phyloP scores from a whole-genome alignment of 805 yeast genomes.

The Wickerhamiella australiensis region DNA sequence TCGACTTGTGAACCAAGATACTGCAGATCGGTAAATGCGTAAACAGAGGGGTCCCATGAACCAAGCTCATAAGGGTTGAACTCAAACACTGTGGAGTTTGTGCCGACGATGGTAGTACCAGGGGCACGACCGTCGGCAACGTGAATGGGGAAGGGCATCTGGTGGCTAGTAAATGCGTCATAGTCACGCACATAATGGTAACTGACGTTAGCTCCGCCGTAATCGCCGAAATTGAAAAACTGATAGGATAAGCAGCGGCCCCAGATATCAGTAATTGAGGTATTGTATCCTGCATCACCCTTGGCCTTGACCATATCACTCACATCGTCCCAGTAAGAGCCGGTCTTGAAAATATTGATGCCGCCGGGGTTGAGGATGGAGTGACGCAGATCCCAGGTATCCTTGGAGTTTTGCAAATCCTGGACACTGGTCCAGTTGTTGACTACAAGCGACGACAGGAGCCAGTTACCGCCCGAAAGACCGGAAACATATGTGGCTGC shows the following conservation, averaged over 20 bases:
- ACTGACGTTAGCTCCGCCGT: conserved; percentile 53
- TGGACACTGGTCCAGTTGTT: conserved; percentile 67
- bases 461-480: conserved; percentile 78
- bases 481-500: conserved; percentile 62
- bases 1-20: conserved; percentile 57
- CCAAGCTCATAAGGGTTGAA: conserved; percentile 60
- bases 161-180: conserved; percentile 46
- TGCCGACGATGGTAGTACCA: conserved; percentile 40
- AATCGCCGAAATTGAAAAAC: conserved; percentile 43
- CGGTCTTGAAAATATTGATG: conserved; percentile 40
- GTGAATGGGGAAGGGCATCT: conserved; percentile 62
- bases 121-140: conserved; percentile 37
- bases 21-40: conserved; percentile 51
- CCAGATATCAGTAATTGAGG: conserved; percentile 69
- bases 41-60: conserved; percentile 71
- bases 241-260: conserved; percentile 65
- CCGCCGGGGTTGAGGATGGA: conserved; percentile 56
- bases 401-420: conserved; percentile 36
- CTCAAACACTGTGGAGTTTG: conserved; percentile 52
- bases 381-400: conserved; percentile 58
- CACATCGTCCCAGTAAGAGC: conserved; percentile 36
- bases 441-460: conserved; percentile 52
- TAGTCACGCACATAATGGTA: conserved; percentile 47
- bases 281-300: conserved; percentile 52
- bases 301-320: conserved; percentile 42